Evolutionary conservation across 768 basidiomycete genomes (phyloP).

Genomic region (Russula griseocarnosa): DNA sequence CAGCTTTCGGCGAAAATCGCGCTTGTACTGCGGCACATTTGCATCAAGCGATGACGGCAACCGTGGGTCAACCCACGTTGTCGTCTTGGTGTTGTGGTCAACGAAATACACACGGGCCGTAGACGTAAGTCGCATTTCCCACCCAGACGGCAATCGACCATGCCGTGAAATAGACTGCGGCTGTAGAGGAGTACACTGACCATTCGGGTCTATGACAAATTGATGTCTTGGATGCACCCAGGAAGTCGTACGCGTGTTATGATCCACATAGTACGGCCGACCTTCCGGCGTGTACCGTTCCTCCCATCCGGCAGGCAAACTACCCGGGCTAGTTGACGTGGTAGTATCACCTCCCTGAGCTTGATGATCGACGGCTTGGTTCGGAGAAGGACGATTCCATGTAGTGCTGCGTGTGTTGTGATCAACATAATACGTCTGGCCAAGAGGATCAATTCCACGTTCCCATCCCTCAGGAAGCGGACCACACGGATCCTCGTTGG

Average conservation of each 20-base stretch:
- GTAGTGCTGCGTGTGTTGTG: conserved; percentile 97
- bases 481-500: conserved; percentile 91
- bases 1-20: conserved; percentile 97
- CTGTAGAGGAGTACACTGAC: conserved; percentile 42
- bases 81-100: conserved; percentile 99
- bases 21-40: conserved; percentile 99
- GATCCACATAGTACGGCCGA: conserved; percentile 97
- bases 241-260: conserved; percentile 92
- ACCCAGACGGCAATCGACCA: conserved; percentile 93
- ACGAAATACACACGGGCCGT: conserved; percentile 99
- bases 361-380: conserved; percentile 64
- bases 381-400: conserved; percentile 89
- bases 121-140: conserved; percentile 99
- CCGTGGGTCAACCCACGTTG: conserved; percentile 99
- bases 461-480: conserved; percentile 93
- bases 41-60: conserved; percentile 91
- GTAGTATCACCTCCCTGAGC: conserved; percentile 73
- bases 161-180: conserved; percentile 96
- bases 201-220: conserved; percentile 72
- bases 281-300: conserved; percentile 98
- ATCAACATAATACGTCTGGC: conserved; percentile 96
- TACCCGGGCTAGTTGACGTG: conserved; percentile 76
- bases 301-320: conserved; percentile 96
- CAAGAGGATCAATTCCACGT: conserved; percentile 92
- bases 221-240: conserved; percentile 99